Percentiles rank a stretch among this genome's conserved stretches.
These are phyloP conservation scores for Acorus gramineus DNA, from an alignment of 106 monocot species.

Conservation along the genomic window DNA sequence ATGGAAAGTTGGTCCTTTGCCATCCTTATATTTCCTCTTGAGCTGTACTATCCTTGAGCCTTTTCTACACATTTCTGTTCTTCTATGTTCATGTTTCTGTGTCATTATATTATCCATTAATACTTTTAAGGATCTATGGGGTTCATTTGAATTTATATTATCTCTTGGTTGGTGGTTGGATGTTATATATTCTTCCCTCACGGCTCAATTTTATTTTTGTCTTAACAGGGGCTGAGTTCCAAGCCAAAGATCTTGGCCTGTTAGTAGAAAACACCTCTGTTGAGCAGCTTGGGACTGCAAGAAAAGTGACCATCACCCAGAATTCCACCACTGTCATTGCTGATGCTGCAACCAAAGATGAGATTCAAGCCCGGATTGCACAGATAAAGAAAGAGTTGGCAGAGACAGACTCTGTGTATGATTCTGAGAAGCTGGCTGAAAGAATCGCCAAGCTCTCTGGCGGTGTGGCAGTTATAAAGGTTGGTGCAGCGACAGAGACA, in stretches of 20 bases:
- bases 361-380: conserved; percentile 63
- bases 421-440: conserved; percentile 64
- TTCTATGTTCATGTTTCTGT: no score
- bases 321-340: conserved; percentile 62
- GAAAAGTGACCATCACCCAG: conserved; percentile 53
- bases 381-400: conserved; percentile 78
- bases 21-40: no score
- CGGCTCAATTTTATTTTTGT: background rate
- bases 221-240: conserved; percentile 55
- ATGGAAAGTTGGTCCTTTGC: no score
- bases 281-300: conserved; percentile 63
- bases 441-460: conserved; percentile 79
- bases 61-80: no score
- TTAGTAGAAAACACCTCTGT: conserved; percentile 46
- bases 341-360: conserved; percentile 70
- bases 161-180: no score
- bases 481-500: conserved; percentile 79
- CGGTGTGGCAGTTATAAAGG: conserved; percentile 85
- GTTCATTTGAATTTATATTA: no score
- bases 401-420: conserved; percentile 65
- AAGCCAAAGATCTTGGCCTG: conserved; percentile 69
- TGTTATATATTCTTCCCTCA: no score
- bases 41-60: no score
- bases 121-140: no score
- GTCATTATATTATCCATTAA: no score